A percentile compares a stretch with the other conserved stretches of the same genome.
These are phyloP conservation scores for Fraxinus albicans DNA, from an alignment of 305 asterid genomes.

Conservation along the genomic window DNA sequence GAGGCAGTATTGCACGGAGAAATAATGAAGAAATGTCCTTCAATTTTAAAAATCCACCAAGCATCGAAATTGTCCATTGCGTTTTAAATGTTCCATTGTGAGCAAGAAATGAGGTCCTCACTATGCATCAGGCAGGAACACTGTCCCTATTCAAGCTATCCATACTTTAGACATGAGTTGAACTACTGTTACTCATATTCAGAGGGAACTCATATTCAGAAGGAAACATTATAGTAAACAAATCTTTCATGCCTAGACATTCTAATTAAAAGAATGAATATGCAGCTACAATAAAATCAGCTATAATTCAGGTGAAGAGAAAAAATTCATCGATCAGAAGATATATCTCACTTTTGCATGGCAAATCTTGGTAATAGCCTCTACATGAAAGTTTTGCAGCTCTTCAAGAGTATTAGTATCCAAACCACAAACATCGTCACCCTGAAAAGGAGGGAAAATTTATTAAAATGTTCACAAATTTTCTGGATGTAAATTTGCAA, in stretches of 20 bases:
- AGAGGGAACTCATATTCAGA: neutral
- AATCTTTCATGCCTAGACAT: neutral
- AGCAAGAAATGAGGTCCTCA: neutral
- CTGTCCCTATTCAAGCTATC: neutral
- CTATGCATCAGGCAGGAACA: neutral
- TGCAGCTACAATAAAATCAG: neutral
- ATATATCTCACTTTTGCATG: slow-evolving; percentile 35
- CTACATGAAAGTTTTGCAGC: slow-evolving; percentile 43
- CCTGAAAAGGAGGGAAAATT: slow-evolving; percentile 21
- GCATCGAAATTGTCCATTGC: neutral
- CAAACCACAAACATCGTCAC: slow-evolving; percentile 36
- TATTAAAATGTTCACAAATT: neutral
- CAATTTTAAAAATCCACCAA: neutral
- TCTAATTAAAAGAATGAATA: neutral
- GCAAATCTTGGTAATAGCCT: slow-evolving; percentile 45
- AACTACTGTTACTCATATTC: neutral
- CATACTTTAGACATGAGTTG: neutral
- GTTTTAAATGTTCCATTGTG: neutral
- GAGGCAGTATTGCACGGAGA: neutral
- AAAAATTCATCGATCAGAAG: neutral
- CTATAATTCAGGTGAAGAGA: neutral
- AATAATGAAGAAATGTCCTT: neutral
- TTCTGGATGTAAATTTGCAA: neutral
- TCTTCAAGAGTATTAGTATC: slow-evolving; percentile 36
- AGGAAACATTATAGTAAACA: neutral